Evolutionary conservation across 2,329 filamentous ascomycete genomes (phyloP), one percentile per base, ranked within the genome.

Genomic region (Ascochyta koolunga): DNA sequence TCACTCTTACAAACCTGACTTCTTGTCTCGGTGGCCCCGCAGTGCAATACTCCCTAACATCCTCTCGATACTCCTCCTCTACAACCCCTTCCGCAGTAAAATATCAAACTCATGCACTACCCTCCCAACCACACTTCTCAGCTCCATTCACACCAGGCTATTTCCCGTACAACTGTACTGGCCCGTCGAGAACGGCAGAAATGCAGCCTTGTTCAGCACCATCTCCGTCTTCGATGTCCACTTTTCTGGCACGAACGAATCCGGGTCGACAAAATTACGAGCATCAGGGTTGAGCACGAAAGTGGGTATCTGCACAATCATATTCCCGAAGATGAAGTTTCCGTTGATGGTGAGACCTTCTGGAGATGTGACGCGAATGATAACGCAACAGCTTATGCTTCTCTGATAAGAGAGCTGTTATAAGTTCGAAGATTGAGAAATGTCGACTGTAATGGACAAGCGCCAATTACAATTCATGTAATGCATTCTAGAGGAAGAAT

Each of bases 101-200:
- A 71, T 21, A 50, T 88, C 86, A 56, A 86, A 89, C 59, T 84
- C 62, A 58, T 78, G 87, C 45, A 89, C 66, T 24, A 84, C 76
- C 15, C 85, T 76, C 11, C 84, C 84, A 44, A 89, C 62, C 3
- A 85, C 81, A 19, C 82, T 82, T 56, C 78, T 82, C 80, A 89
- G 82, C 76, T 89, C 86, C 50, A 83, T 79, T 60, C 87, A 86
- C 1, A 86, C 86, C 37, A 89, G 73, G 0, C 39, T 80, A 77
- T 89, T 89, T 0, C 88, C 88, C 38, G 89, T 87, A 67, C 88
- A 90, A 5, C 84, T 86, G 21, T 88, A 78, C 0, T 86, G 82
- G 0, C 88, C 88, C 41, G 89, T 77, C 22, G 82, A 85, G 61
- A 90, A 90, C 1, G 90, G 87, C 51, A 86, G 89, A 71, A 89